Base-by-base conservation (phyloP, 2,329 filamentous ascomycete species). In the Trichoderma gracile region DNA sequence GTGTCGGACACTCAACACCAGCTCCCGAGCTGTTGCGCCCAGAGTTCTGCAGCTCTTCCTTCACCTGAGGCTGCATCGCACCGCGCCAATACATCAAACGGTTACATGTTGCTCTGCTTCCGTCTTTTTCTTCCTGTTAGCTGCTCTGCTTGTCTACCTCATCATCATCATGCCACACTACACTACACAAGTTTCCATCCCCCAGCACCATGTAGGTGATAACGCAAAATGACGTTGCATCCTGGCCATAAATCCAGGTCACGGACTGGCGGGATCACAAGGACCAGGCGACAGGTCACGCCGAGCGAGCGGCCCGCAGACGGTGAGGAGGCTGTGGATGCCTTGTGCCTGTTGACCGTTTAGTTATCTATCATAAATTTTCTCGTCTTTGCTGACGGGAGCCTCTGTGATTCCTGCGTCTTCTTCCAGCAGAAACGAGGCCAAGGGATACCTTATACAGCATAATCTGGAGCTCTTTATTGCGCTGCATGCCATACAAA, bases 151-250 rank as follows among this genome's bases (percentile, higher is more conserved):
- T 14, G 10, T 38, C 10, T 38, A 38, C 33, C 33, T 38, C 33
- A 14, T 38, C 33, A 38, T 33, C 30, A 12, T 33, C 30, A 33
- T 33, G 30, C 30, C 30, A 30, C 9, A 30, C 8, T 27, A 30
- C 17, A n/a, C n/a, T 23, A 54, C 33, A 38, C 25, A 10, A 27
- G 43, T 50, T 49, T 14, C 33, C 40, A 38, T 30, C 53, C 38
- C 50, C 19, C 61, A 38, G 10, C 40, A 54, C 54, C 49, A 45
- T 62, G 61, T 50, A 42, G 42, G n/a, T 38, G 53, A 64, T 58
- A 47, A 38, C 49, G 53, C 50, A 50, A 57, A 64, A 64, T 64
- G 61, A 64, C 61, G 61, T 64, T 64, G 45, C 45, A 49, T 52
- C 30, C 27, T 52, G 30, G 30, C 45, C 17, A 43, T 33, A 61